phyloP scores from a whole-genome alignment of 257 asterid genomes.

The Plantago major region DNA sequence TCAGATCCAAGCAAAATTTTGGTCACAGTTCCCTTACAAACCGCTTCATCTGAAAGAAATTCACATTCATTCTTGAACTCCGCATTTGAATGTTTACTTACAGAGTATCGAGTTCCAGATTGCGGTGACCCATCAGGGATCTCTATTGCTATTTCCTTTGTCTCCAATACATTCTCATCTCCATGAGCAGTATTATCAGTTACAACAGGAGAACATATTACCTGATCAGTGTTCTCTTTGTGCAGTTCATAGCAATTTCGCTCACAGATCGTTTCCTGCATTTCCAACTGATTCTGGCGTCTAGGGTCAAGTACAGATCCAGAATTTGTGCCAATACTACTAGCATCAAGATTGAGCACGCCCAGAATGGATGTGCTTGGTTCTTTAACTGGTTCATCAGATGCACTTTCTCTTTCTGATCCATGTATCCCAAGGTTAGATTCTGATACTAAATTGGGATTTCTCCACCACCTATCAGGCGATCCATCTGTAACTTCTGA shows the following conservation, averaged over 20 bases:
- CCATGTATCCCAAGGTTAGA: slow-evolving; percentile 15
- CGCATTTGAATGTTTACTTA: slow-evolving; percentile 22
- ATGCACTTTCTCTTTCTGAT: slow-evolving; percentile 26
- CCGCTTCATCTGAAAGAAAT: slow-evolving; percentile 24
- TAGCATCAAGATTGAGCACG: slow-evolving; percentile 27
- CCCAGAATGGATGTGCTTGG: slow-evolving; percentile 18
- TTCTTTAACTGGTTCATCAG: slow-evolving; percentile 24
- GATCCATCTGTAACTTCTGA: slow-evolving; percentile 28
- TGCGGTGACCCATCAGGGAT: slow-evolving; percentile 24
- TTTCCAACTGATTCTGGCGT: slow-evolving; percentile 22
- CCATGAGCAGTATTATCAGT: slow-evolving; percentile 25
- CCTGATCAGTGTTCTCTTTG: slow-evolving; percentile 23
- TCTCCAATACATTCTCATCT: slow-evolving; percentile 20
- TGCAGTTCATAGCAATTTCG: slow-evolving; percentile 31
- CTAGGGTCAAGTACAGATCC: slow-evolving; percentile 22
- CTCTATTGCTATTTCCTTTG: slow-evolving; percentile 25
- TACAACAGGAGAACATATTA: slow-evolving; percentile 26
- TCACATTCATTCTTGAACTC: slow-evolving; percentile 24
- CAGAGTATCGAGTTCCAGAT: slow-evolving; percentile 21
- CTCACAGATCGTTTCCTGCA: slow-evolving; percentile 21
- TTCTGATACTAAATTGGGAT: slow-evolving; percentile 25
- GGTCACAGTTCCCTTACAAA: slow-evolving; percentile 20
- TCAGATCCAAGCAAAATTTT: slow-evolving; percentile 22
- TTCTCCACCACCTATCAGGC: slow-evolving; percentile 26
- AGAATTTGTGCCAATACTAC: slow-evolving; percentile 18